phyloP scores from a whole-genome alignment of 148 eudicot genomes.

The Tetragonia tetragonoides region DNA sequence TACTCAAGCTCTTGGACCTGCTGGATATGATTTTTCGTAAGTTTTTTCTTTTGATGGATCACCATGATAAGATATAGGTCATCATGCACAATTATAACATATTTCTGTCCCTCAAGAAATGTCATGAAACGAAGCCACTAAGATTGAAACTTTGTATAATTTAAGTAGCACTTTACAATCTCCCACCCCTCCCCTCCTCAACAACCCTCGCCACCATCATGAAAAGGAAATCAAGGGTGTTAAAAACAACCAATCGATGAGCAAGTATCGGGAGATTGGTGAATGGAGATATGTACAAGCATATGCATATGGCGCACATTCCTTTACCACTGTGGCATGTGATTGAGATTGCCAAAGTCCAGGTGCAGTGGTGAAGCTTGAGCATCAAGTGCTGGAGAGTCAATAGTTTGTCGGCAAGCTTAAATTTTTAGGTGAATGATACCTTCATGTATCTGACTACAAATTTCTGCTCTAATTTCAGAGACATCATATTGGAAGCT shows the following conservation, averaged over 20 bases:
- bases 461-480: conserved; percentile 29
- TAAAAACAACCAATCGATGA: background rate
- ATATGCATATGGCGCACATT: background rate
- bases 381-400: background rate
- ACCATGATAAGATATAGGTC: background rate
- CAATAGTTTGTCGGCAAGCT: background rate
- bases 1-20: conserved; percentile 55
- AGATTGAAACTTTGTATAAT: background rate
- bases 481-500: conserved; percentile 75
- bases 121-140: background rate
- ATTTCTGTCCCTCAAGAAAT: background rate
- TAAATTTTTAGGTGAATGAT: background rate
- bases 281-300: background rate
- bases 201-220: background rate
- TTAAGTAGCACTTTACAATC: background rate
- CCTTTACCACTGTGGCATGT: background rate
- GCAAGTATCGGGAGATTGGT: background rate
- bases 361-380: background rate
- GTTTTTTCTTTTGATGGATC: conserved; percentile 9
- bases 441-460: background rate
- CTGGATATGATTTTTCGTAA: conserved; percentile 59
- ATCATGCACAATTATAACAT: background rate
- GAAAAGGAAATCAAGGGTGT: background rate
- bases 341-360: background rate
- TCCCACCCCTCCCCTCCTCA: background rate